Evolutionary conservation across 2,329 filamentous ascomycete species (phyloP), one percentile per base, ranked within the genome.

Genomic region (Camillea tinctor): DNA sequence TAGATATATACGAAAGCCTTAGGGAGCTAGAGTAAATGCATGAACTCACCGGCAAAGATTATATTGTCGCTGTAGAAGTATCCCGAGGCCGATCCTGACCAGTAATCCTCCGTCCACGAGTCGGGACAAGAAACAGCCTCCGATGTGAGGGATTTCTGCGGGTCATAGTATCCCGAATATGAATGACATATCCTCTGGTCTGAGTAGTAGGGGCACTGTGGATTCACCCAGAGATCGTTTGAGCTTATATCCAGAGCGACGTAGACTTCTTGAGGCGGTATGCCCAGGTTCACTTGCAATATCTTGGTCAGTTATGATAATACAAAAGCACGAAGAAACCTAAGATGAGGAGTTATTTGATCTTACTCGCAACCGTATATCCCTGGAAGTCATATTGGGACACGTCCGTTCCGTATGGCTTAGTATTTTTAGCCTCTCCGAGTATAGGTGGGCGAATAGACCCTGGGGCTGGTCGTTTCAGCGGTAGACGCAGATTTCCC

Each of bases 221-320:
- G 66, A 50, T 66, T 54, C 3, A 68, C 55, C 66, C 66, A 68
- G 4, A 68, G 4, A 15, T 57, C 50, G n/a, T 57, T 59, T 23
- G 62, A 44, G 44, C 60, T 63, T 15, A 63, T 49, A 24, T 66
- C 64, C 49, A 68, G 21, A 19, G 64, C 59, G n/a, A 60, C 44
- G 30, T 61, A 57, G 22, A 67, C 60, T 2, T 56, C 23, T 52
- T 67, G 65, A 4, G 57, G 55, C 2, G 65, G 65, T 11, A 55
- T 51, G 20, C 65, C 65, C 24, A 67, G 52, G 15, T 55, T 22
- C 21, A 67, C 65, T 67, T 21, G 51, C 23, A 30, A 11, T 53
- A 8, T 11, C 19, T 30, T 15, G 13, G 24, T 53, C 19, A 50
- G 49, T 23, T 21, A 21, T 50, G 49, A 50, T 19, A 50, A 50